A percentile compares a stretch with the other conserved stretches of the same genome.
Conservation (phyloP, 2,329 filamentous ascomycete species). For the Colletotrichum euphorbiae region DNA sequence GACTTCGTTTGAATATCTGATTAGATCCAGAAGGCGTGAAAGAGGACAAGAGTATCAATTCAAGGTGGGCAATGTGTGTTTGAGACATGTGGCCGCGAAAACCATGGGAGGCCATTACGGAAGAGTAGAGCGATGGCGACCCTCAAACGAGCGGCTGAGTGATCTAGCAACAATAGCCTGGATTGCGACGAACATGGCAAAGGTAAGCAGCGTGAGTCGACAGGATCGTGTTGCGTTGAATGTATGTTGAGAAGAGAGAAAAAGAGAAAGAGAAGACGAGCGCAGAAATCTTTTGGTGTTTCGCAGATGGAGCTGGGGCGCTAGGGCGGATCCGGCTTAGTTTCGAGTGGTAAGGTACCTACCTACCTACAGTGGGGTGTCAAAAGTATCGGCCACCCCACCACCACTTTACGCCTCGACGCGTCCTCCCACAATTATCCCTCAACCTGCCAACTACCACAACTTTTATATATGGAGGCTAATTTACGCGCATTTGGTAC, state of each 20-base stretch:
- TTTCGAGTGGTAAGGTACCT: not conserved
- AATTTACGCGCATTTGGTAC: no score
- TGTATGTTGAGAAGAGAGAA: slow-evolving; percentile 21
- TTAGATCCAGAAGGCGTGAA: not conserved
- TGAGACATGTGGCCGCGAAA: slow-evolving; percentile 53
- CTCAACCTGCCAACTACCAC: no score
- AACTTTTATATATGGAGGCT: no score
- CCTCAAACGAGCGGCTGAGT: slow-evolving; percentile 48
- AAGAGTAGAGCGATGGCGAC: slow-evolving; percentile 51
- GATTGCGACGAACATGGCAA: slow-evolving; percentile 33
- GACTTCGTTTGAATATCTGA: not conserved
- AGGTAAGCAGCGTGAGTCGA: slow-evolving; percentile 32
- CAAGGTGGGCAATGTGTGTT: not conserved
- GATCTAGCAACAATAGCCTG: slow-evolving; percentile 39
- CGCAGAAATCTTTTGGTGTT: slow-evolving; percentile 33
- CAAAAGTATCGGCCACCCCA: no score
- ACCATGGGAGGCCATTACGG: slow-evolving; percentile 59
- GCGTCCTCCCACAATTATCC: no score
- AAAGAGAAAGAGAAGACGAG: not conserved
- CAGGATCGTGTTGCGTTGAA: slow-evolving; percentile 39
- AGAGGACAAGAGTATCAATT: slow-evolving; percentile 9
- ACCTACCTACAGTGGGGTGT: no score
- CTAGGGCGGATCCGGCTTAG: slow-evolving; percentile 32
- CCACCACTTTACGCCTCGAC: no score
- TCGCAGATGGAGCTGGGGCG: not conserved